Conservation (phyloP, 306 rosid species). For the Medicago lupulina region DNA sequence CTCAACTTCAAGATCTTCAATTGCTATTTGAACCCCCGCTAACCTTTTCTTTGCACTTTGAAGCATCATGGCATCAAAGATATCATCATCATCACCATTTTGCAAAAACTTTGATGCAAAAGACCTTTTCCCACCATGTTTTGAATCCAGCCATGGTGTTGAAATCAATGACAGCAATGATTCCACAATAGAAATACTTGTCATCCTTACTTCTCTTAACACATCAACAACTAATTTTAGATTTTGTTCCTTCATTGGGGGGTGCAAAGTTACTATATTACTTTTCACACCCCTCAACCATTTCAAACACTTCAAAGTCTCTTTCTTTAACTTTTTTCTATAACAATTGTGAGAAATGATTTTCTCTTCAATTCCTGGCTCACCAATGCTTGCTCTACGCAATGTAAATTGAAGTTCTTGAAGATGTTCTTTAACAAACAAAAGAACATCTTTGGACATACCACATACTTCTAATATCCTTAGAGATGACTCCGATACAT, state of each 20-base stretch:
- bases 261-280: slow-evolving; percentile 20
- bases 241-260: slow-evolving; percentile 38
- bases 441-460: slow-evolving; percentile 62
- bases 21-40: slow-evolving; percentile 59
- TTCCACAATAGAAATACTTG: slow-evolving; percentile 60
- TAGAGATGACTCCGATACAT: slow-evolving; percentile 62
- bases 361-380: slow-evolving; percentile 42
- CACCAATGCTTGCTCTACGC: slow-evolving; percentile 47
- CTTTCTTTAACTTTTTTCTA: slow-evolving; percentile 63
- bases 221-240: slow-evolving; percentile 63
- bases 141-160: slow-evolving; percentile 57
- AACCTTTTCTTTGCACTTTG: slow-evolving; percentile 62
- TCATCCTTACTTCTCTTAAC: slow-evolving; percentile 56
- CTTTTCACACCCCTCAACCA: slow-evolving; percentile 54
- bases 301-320: slow-evolving; percentile 60
- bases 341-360: slow-evolving; percentile 48
- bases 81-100: slow-evolving; percentile 46
- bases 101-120: slow-evolving; percentile 48
- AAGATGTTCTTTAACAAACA: slow-evolving; percentile 60
- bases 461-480: slow-evolving; percentile 65
- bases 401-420: slow-evolving; percentile 62
- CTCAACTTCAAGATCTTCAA: slow-evolving; percentile 63
- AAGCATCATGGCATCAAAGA: slow-evolving; percentile 52
- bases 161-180: slow-evolving; percentile 59
- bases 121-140: slow-evolving; percentile 41